Evolutionary conservation across 495 filamentous ascomycete species (phyloP), one percentile per base, ranked within the genome.

Genomic region (Penicillium dipodomyicola): DNA sequence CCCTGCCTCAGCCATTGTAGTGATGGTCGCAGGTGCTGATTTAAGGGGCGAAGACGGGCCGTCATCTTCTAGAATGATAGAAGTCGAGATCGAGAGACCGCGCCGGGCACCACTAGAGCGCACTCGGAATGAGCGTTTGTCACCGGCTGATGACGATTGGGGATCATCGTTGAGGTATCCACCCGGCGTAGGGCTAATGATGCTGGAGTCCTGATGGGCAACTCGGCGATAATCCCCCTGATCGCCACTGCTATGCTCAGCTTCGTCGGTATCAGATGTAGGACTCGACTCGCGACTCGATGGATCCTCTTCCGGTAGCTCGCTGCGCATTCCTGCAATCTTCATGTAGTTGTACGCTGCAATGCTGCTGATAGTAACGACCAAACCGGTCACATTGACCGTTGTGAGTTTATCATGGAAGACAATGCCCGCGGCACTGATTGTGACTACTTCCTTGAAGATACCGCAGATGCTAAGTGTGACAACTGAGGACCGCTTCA

Each of bases 381-480:
- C 67, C 11, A 99, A 72, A 5, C 95, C 95, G 5, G 86, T 83
- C 0, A 97, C 71, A 64, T 99, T 99, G 75, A 99, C 84, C 2
- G 87, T 80, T 0, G 94, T 97, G 58, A 99, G 82, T 49, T 81
- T 82, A 65, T 99, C 95, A 62, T 92, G 84, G 75, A 97, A 99
- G 6, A 95, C 84, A 14, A 95, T 70, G 19, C 89, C 89, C 0
- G 94, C 95, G 2, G 91, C 91, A 39, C 84, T 85, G 66, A 99
- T 97, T 6, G 95, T 99, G 50, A 99, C 86, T 11, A 96, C 95
- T 74, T 99, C 95, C 72, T 99, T 99, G 80, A 99, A 97, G 50
- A 97, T 99, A 46, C 95, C 95, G 60, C 92, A 95, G 53, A 99
- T 97, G 49, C 87, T 92, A 47, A 99, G 81, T 0, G 95, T 97